These are phyloP conservation scores for Hymenoscyphus repandus DNA, from an alignment of 2,329 filamentous ascomycete genomes.

Conservation along the genomic window DNA sequence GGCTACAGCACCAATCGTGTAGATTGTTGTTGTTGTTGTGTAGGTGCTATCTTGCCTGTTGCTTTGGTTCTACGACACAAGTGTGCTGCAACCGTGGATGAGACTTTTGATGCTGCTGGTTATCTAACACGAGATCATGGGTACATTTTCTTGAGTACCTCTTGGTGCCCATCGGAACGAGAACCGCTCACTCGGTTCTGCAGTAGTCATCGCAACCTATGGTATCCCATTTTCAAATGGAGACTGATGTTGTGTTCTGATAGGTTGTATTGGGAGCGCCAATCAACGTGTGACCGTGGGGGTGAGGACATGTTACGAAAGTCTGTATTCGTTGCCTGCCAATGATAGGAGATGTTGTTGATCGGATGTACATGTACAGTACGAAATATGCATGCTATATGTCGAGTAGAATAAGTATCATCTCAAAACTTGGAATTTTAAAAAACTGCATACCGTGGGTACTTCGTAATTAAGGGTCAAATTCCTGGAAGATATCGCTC, in stretches of 20 bases:
- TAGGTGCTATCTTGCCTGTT: not conserved
- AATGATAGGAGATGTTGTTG: no score
- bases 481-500: no score
- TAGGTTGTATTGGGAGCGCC: not conserved
- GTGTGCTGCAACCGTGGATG: not conserved
- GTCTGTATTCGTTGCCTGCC: no score
- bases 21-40: not conserved
- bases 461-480: no score
- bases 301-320: no score
- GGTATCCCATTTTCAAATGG: no score
- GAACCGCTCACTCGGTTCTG: constrained; percentile 7
- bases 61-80: not conserved
- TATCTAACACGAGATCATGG: constrained; percentile 9
- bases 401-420: no score
- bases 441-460: no score
- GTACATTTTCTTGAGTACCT: not conserved
- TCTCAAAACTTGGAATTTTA: no score
- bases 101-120: constrained; percentile 8
- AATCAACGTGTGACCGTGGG: no score
- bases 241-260: not conserved
- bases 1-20: not conserved
- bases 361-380: no score
- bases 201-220: not conserved
- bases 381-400: no score
- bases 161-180: not conserved